phyloP scores from a whole-genome alignment of 352 stramenopile genomes.

The Ophiocytium majus region DNA sequence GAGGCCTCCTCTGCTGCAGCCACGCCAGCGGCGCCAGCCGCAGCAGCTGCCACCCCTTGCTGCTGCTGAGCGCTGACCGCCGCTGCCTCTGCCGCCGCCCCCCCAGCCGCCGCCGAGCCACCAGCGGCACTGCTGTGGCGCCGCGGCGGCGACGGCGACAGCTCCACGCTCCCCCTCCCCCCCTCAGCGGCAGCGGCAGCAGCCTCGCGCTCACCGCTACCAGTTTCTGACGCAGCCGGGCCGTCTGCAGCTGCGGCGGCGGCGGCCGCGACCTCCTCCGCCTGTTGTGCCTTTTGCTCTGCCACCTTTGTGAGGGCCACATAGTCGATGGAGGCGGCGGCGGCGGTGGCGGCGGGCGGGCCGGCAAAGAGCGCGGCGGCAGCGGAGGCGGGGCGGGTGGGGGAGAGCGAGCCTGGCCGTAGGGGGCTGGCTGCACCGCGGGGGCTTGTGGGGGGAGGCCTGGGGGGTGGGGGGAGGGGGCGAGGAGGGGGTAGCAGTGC shows the following conservation, averaged over 20 bases:
- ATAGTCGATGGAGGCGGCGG: background rate
- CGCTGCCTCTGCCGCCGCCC: background rate
- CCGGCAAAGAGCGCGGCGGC: background rate
- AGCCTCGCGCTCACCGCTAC: background rate
- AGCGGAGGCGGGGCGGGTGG: background rate
- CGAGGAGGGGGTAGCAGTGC: background rate
- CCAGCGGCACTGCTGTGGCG: background rate
- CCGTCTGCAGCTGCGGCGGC: background rate
- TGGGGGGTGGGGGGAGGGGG: background rate
- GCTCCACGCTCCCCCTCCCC: background rate
- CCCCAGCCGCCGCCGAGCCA: too few species aligned
- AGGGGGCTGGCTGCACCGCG: background rate
- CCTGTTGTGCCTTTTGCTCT: too few species aligned
- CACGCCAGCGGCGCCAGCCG: too few species aligned
- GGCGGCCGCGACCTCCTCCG: too few species aligned
- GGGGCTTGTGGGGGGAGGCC: background rate
- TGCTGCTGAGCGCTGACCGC: too few species aligned
- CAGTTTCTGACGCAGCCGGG: background rate
- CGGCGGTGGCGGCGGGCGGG: too few species aligned
- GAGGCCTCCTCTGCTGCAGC: too few species aligned
- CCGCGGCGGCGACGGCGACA: background rate
- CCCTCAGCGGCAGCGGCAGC: background rate
- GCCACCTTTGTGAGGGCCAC: background rate
- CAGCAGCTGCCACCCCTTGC: too few species aligned
- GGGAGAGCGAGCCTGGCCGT: background rate